A percentile compares a stretch with the other conserved stretches of the same genome.
phyloP scores from a whole-genome alignment of 305 asterid genomes.

The Fraxinus nigra region DNA sequence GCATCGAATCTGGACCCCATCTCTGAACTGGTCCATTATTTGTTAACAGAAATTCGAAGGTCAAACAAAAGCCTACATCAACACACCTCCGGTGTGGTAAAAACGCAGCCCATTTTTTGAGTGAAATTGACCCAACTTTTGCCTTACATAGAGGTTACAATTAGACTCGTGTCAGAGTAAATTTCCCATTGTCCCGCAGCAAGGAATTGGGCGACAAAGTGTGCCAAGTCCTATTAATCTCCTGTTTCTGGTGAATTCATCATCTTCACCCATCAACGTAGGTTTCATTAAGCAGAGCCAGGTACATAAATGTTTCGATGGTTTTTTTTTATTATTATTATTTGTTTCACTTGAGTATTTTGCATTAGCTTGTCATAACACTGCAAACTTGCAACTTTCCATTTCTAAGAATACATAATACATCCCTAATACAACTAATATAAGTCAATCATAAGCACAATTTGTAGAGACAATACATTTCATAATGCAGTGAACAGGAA shows the following conservation, averaged over 20 bases:
- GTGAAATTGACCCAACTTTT: neutral
- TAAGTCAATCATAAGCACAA: neutral
- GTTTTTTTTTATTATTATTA: neutral
- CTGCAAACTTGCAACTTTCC: neutral
- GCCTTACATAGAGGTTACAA: neutral
- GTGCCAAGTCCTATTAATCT: neutral
- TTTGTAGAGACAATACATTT: neutral
- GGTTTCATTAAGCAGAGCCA: neutral
- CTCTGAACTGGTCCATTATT: neutral
- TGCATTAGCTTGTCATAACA: neutral
- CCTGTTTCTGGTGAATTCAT: neutral
- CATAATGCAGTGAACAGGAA: neutral
- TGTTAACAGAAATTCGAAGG: neutral
- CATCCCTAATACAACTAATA: neutral
- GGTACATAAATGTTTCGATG: neutral
- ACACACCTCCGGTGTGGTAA: neutral
- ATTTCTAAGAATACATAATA: neutral
- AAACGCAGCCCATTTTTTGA: neutral
- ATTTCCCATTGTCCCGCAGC: neutral
- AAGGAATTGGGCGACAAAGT: neutral
- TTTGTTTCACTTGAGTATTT: neutral
- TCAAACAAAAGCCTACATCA: neutral
- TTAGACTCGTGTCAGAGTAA: neutral
- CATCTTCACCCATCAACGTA: neutral
- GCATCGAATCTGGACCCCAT: neutral